phyloP scores from a whole-genome alignment of 257 asterid species.

The Fraxinus americana region DNA sequence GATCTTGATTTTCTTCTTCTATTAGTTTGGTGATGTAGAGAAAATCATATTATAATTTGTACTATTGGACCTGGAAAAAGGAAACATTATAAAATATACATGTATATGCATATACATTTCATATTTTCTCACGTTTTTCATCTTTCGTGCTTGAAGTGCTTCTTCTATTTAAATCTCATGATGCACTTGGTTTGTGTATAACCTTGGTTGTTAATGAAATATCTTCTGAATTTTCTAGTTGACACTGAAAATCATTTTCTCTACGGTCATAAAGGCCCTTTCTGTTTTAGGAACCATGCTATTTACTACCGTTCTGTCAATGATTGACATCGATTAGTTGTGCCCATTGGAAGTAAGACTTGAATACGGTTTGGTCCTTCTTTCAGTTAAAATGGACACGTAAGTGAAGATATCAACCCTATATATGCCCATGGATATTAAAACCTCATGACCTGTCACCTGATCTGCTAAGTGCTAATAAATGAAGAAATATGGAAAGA shows the following conservation, averaged over 20 bases:
- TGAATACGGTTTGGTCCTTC: neutral
- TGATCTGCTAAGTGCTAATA: neutral
- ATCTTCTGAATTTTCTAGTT: neutral
- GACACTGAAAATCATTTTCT: neutral
- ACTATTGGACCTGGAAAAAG: neutral
- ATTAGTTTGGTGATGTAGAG: neutral
- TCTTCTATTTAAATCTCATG: too few relatives aligned
- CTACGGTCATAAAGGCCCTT: neutral
- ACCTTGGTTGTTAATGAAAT: neutral
- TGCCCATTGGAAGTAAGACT: neutral
- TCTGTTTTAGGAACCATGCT: neutral
- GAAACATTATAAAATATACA: neutral
- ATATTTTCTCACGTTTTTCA: too few relatives aligned
- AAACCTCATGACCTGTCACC: neutral
- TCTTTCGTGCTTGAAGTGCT: too few relatives aligned
- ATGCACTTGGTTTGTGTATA: too few relatives aligned
- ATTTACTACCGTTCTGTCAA: neutral
- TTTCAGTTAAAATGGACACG: neutral
- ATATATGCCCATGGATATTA: neutral
- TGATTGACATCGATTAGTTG: neutral
- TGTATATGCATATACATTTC: too few relatives aligned
- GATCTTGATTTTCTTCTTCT: slow-evolving; percentile 13
- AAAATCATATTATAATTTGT: neutral
- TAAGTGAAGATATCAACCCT: neutral
- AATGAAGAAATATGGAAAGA: neutral